These are phyloP conservation scores for Hypoxylon crocopeplum DNA, from an alignment of 495 filamentous ascomycete genomes.

Conservation along the genomic window DNA sequence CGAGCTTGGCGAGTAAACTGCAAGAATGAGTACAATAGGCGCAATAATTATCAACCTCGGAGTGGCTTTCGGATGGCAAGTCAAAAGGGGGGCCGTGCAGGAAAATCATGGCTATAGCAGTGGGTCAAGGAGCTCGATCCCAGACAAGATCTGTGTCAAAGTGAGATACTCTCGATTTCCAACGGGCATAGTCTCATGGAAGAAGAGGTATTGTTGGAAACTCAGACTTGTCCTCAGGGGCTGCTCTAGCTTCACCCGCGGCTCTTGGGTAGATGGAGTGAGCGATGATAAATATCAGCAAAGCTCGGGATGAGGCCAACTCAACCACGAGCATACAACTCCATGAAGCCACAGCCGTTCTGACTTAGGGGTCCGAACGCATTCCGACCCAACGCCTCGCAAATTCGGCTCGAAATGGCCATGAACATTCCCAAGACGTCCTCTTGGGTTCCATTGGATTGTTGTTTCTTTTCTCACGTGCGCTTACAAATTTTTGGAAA, in stretches of 20 bases:
- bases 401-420: too few relatives aligned
- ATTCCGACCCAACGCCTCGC: too few relatives aligned
- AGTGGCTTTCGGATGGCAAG: neutral
- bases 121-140: neutral
- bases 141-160: neutral
- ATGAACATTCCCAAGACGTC: neutral
- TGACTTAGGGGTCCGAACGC: neutral
- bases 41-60: neutral
- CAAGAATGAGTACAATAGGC: neutral
- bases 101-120: neutral
- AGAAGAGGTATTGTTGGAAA: neutral
- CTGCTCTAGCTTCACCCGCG: neutral
- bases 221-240: neutral
- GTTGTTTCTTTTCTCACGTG: conserved; percentile 3
- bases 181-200: neutral
- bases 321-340: neutral
- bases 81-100: neutral
- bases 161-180: neutral
- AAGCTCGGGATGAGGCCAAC: neutral
- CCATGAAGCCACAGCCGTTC: neutral
- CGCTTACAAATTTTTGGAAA: conserved; percentile 2
- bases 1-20: neutral
- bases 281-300: neutral
- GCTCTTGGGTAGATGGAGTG: neutral
- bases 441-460: neutral